Evolutionary conservation across 2,329 filamentous ascomycete species (phyloP).

Genomic region (Colletotrichum sp.): DNA sequence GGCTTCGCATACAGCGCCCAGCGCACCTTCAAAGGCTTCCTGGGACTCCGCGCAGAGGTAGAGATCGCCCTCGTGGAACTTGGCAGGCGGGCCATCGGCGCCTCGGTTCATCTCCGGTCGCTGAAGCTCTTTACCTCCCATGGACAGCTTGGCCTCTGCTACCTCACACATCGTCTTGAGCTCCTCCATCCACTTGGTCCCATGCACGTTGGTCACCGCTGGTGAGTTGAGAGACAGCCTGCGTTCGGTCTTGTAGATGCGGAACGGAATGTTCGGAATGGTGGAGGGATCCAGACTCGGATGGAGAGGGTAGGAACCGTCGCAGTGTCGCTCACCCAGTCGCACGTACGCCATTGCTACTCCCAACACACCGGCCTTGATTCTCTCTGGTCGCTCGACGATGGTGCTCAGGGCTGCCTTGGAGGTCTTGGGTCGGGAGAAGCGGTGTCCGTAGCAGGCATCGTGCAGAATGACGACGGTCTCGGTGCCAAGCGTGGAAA

Average conservation of each 20-base stretch:
- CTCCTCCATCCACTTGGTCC: conserved; percentile 91
- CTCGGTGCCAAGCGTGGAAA: conserved; percentile 51
- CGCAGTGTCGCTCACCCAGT: conserved; percentile 80
- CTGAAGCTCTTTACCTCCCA: conserved; percentile 78
- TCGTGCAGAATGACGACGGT: conserved; percentile 90
- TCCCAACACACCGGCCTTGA: conserved; percentile 83
- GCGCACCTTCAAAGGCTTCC: conserved; percentile 85
- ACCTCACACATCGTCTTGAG: conserved; percentile 82
- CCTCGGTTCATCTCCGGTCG: conserved; percentile 68
- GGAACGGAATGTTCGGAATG: conserved; percentile 74
- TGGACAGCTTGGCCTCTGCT: conserved; percentile 78
- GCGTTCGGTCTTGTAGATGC: conserved; percentile 81
- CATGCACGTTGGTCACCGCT: conserved; percentile 90
- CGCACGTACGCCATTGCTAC: conserved; percentile 88
- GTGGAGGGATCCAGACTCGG: conserved; percentile 62
- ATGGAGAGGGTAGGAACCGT: conserved; percentile 71
- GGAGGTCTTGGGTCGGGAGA: conserved; percentile 79
- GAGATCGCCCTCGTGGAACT: conserved; percentile 86
- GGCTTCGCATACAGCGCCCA: conserved; percentile 93
- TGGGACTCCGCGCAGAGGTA: conserved; percentile 89
- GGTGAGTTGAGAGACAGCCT: conserved; percentile 73
- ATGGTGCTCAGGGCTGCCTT: conserved; percentile 77
- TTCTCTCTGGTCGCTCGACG: conserved; percentile 90
- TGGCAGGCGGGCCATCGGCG: conserved; percentile 47
- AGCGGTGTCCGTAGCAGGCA: conserved; percentile 93